Conservation (phyloP, 257 asterid species). For the Paraleonurus japonicus region DNA sequence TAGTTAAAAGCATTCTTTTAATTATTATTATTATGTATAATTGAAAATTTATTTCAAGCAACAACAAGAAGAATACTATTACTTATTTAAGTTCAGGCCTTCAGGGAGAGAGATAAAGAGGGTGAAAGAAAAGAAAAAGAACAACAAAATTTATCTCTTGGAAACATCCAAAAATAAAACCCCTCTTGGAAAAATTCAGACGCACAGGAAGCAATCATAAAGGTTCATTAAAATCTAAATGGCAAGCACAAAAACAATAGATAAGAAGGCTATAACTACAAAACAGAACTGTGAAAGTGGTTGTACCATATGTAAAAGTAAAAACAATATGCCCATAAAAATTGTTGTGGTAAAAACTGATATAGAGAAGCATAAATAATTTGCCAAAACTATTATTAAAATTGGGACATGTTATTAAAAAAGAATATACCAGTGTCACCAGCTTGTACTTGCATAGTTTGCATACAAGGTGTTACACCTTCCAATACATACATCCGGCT, state of each 20-base stretch:
- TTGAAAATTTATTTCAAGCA: background rate
- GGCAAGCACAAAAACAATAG: background rate
- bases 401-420: background rate
- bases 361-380: background rate
- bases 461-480: slow-evolving; percentile 99
- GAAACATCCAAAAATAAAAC: background rate
- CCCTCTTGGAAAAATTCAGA: background rate
- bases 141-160: background rate
- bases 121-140: background rate
- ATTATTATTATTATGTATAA: background rate
- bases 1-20: background rate
- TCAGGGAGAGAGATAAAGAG: background rate
- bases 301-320: background rate
- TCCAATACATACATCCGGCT: slow-evolving; percentile 98
- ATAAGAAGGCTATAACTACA: background rate
- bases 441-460: slow-evolving; percentile 93
- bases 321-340: background rate
- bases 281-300: background rate
- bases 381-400: background rate
- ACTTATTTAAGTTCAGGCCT: background rate
- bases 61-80: background rate
- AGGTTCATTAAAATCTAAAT: background rate
- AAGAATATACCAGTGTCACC: slow-evolving; percentile 83
- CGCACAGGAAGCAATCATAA: background rate
- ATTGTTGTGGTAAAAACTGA: slow-evolving; percentile 42